Evolutionary conservation across 108 stramenopile genomes (phyloP).

Genomic region (Cyclotella sp.): DNA sequence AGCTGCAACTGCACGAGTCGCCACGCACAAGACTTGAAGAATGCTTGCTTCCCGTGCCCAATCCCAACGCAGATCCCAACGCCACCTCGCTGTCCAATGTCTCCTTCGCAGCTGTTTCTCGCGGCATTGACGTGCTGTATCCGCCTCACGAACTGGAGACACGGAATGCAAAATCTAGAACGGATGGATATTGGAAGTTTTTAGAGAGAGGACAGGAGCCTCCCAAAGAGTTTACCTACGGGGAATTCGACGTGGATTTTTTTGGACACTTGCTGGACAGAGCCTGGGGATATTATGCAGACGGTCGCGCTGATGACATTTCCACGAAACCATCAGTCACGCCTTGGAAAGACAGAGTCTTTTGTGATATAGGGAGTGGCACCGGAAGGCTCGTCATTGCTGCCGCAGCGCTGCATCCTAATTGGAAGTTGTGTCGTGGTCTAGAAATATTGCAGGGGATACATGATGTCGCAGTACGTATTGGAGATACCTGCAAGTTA

Average conservation of each 20-base stretch:
- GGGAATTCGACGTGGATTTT: constrained; percentile 82
- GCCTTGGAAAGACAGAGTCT: constrained; percentile 56
- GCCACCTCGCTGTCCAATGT: constrained; percentile 50
- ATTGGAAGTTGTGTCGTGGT: constrained; percentile 69
- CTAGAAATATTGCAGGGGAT: constrained; percentile 72
- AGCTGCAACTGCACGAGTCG: not conserved
- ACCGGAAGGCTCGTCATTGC: constrained; percentile 79
- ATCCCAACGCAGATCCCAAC: constrained; percentile 39
- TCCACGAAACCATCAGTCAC: not conserved
- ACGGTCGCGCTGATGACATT: not conserved
- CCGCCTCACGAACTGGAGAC: constrained; percentile 59
- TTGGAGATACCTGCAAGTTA: constrained; percentile 32
- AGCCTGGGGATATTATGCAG: constrained; percentile 40
- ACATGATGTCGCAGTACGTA: constrained; percentile 58
- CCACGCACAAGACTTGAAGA: not conserved
- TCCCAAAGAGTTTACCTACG: constrained; percentile 74
- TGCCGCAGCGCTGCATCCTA: constrained; percentile 75
- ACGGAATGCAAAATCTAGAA: constrained; percentile 75
- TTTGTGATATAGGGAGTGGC: constrained; percentile 82
- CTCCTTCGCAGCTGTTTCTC: constrained; percentile 28
- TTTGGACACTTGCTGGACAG: constrained; percentile 69
- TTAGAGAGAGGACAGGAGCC: constrained; percentile 70
- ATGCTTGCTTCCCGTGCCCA: constrained; percentile 16
- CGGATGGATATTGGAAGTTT: constrained; percentile 87
- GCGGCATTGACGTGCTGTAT: constrained; percentile 62